phyloP scores from a whole-genome alignment of 106 monocot genomes.

The Dactylorhiza incarnata region DNA sequence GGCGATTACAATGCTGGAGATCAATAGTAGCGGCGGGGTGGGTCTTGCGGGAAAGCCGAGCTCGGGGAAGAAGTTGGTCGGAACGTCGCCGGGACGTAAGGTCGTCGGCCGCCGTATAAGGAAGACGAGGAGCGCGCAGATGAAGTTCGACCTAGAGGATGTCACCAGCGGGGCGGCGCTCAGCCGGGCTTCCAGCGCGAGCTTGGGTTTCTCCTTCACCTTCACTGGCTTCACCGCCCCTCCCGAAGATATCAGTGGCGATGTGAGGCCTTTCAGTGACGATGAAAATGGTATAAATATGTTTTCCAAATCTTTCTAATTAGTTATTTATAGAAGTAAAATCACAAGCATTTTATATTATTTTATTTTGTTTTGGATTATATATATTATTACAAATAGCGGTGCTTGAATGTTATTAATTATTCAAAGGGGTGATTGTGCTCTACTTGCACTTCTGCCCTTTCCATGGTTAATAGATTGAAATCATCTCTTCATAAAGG shows the following conservation, averaged over 20 bases:
- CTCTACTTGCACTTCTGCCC: too few species aligned
- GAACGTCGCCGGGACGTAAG: slow-evolving; percentile 31
- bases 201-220: slow-evolving; percentile 71
- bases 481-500: too few species aligned
- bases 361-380: too few species aligned
- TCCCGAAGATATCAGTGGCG: slow-evolving; percentile 39
- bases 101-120: slow-evolving; percentile 27
- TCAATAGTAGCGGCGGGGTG: background rate
- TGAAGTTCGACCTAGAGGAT: slow-evolving; percentile 67
- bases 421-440: too few species aligned
- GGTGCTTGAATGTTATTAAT: too few species aligned
- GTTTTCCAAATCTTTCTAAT: background rate
- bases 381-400: too few species aligned
- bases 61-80: slow-evolving; percentile 33
- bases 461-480: too few species aligned
- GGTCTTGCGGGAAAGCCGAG: slow-evolving; percentile 39
- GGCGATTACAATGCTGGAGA: slow-evolving; percentile 10
- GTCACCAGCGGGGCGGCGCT: slow-evolving; percentile 45
- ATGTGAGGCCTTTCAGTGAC: slow-evolving; percentile 31
- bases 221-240: slow-evolving; percentile 72
- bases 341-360: too few species aligned
- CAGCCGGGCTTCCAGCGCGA: slow-evolving; percentile 69
- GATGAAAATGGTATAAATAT: slow-evolving; percentile 21
- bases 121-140: slow-evolving; percentile 57
- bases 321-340: too few species aligned